Conservation (phyloP, 371 early-diverging fungal species). For the Catenaria anguillulae region DNA sequence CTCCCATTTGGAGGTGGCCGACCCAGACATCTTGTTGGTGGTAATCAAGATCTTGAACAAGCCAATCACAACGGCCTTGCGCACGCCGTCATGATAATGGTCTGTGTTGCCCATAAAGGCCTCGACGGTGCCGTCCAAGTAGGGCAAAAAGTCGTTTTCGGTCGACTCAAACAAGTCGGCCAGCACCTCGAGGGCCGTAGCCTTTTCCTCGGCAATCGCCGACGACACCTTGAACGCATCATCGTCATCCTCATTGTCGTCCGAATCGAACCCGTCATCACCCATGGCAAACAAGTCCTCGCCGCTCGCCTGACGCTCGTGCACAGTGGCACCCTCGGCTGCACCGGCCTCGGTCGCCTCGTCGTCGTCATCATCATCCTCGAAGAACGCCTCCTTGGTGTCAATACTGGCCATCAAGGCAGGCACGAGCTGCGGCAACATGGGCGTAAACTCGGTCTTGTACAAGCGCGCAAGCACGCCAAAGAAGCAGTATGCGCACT, state of each 20-base stretch:
- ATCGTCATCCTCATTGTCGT: slow-evolving; percentile 41
- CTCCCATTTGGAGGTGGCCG: slow-evolving; percentile 51
- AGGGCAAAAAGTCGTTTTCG: slow-evolving; percentile 58
- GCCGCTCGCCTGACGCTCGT: too few species aligned
- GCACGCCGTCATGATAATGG: slow-evolving; percentile 64
- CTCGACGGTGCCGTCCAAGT: slow-evolving; percentile 51
- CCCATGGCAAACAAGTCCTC: slow-evolving; percentile 24
- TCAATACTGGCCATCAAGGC: slow-evolving; percentile 62
- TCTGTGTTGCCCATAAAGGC: slow-evolving; percentile 42
- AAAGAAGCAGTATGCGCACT: slow-evolving; percentile 75
- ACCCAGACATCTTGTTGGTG: slow-evolving; percentile 46
- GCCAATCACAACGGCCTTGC: slow-evolving; percentile 55
- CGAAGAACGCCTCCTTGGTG: slow-evolving; percentile 28
- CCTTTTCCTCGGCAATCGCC: slow-evolving; percentile 81
- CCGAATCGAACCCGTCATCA: slow-evolving; percentile 28
- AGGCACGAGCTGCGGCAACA: slow-evolving; percentile 55
- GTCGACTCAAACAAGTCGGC: slow-evolving; percentile 74
- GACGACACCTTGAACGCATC: slow-evolving; percentile 47
- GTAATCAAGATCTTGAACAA: slow-evolving; percentile 64
- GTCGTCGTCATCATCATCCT: slow-evolving; percentile 41
- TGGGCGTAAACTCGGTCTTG: slow-evolving; percentile 64
- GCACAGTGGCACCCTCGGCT: slow-evolving; percentile 54
- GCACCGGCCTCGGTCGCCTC: slow-evolving; percentile 52
- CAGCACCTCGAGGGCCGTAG: slow-evolving; percentile 68
- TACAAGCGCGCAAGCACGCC: slow-evolving; percentile 65